These are phyloP conservation scores for Noccaea caerulescens DNA, from an alignment of 345 rosid species.

Conservation along the genomic window DNA sequence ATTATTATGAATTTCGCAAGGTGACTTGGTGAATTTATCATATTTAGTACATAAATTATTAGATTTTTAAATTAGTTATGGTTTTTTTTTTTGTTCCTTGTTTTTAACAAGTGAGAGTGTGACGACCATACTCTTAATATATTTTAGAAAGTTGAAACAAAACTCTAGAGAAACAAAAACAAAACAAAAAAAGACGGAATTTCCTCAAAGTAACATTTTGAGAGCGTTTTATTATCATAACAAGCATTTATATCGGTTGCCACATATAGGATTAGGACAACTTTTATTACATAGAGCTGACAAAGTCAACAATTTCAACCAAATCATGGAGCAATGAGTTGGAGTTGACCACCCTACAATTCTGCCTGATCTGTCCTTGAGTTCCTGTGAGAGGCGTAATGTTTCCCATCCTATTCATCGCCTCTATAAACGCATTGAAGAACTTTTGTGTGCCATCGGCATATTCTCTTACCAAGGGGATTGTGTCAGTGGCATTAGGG, in stretches of 20 bases:
- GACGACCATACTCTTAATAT: too few relatives aligned
- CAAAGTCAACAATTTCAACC: slow-evolving; percentile 13
- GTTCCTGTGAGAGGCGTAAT: slow-evolving; percentile 56
- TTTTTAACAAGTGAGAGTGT: too few relatives aligned
- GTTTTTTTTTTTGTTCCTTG: too few relatives aligned
- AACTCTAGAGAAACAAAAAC: background rate
- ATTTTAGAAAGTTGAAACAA: background rate
- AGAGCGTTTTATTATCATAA: slow-evolving; percentile 1
- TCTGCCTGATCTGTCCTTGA: slow-evolving; percentile 56
- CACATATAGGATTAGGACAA: background rate
- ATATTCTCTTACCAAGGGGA: slow-evolving; percentile 49
- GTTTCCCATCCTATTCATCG: slow-evolving; percentile 72
- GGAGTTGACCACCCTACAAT: slow-evolving; percentile 49
- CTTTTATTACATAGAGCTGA: slow-evolving; percentile 26
- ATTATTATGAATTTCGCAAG: too few relatives aligned
- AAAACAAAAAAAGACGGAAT: background rate
- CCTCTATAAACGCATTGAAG: slow-evolving; percentile 48
- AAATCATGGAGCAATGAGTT: slow-evolving; percentile 24
- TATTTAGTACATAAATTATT: too few relatives aligned
- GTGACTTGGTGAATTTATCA: too few relatives aligned
- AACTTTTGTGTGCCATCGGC: slow-evolving; percentile 43
- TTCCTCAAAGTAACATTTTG: background rate
- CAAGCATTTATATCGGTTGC: background rate
- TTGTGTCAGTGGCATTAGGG: slow-evolving; percentile 48
- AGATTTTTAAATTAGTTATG: too few relatives aligned